These are phyloP conservation scores for Lachancea kluyveri DNA, from an alignment of 805 yeast species.

Conservation along the genomic window DNA sequence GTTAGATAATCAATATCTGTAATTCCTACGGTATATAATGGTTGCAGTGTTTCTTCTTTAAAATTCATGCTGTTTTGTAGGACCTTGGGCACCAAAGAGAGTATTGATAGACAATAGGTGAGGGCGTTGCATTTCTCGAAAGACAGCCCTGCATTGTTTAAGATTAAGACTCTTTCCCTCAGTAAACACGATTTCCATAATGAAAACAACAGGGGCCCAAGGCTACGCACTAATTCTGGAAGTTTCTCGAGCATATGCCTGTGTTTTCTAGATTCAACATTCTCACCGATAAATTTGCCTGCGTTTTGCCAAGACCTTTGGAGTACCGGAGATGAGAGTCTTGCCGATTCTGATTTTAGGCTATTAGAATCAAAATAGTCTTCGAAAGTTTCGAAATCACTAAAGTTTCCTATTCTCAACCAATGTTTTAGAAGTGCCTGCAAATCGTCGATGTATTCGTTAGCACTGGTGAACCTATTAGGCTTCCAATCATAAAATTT, in stretches of 20 bases:
- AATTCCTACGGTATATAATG: constrained; percentile 19
- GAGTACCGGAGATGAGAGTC: constrained; percentile 12
- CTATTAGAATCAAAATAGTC: constrained; percentile 12
- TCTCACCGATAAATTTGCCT: constrained; percentile 7
- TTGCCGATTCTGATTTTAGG: constrained; percentile 8
- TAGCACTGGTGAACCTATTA: constrained; percentile 14
- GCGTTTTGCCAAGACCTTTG: constrained; percentile 13
- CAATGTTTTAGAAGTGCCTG: constrained; percentile 19
- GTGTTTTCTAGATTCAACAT: constrained; percentile 8
- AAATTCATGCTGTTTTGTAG: constrained; percentile 5
- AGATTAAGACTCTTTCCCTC: constrained; percentile 23
- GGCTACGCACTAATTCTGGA: constrained; percentile 21
- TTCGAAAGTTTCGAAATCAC: constrained; percentile 14
- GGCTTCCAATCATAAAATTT: constrained; percentile 14
- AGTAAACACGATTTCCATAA: constrained; percentile 29
- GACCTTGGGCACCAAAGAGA: constrained; percentile 15
- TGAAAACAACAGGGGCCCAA: constrained; percentile 31
- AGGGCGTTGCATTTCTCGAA: constrained; percentile 26
- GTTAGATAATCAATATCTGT: constrained; percentile 16
- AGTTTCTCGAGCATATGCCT: constrained; percentile 15
- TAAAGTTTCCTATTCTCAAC: constrained; percentile 11
- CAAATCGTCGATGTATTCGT: constrained; percentile 17
- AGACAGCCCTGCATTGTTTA: constrained; percentile 23
- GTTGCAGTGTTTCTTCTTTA: constrained; percentile 13
- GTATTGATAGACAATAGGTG: constrained; percentile 20